Evolutionary conservation across 176 grass and related monocot genomes (phyloP), one percentile per base, ranked within the genome.

Genomic region (Eragrostis nindensis): DNA sequence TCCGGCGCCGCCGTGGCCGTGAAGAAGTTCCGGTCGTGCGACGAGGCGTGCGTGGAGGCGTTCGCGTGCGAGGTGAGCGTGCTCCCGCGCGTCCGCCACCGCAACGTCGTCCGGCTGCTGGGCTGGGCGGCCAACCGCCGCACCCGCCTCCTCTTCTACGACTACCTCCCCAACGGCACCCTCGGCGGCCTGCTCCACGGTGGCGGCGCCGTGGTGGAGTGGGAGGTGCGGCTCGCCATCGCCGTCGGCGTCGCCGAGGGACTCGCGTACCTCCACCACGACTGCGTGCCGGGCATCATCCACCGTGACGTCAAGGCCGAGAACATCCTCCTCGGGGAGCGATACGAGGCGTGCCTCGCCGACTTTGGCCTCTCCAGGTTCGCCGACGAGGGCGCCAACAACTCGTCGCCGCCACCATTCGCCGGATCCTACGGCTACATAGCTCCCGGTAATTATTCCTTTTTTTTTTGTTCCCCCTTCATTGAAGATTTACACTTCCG

Each of bases 351-450:
- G 5, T 97, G 94, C 71, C 82, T 97, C 4, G 94, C 91, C 1
- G 94, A 97, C 62, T 97, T 97, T 44, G 94, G 94, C 57, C 87
- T 97, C 0, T 89, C 94, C 62, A 41, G 81, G 17, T 71, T 87
- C 29, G 75, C 84, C 72, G 94, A 97, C 53, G 84, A 91, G 27
- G 77, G 84, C 17, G 53, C 86, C 46, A 83, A n/a, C n/a, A n/a
- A 43, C 66, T 84, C 91, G 8, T 84, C 89, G 0, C 89, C 91
- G 1, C 89, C 94, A 39, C 91, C 89, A 4, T 94, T 97, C 83
- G 91, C 91, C 53, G 94, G 94, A 45, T 97, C 94, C 43, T 97
- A 97, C 25, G 94, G 94, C 79, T 97, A 97, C 89, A 97, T 97
- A 36, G 94, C 94, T 70, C 94, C 94, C 16, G 94, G 91, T 97